Conservation (phyloP, 768 basidiomycete genomes). For the Terana coerulea region DNA sequence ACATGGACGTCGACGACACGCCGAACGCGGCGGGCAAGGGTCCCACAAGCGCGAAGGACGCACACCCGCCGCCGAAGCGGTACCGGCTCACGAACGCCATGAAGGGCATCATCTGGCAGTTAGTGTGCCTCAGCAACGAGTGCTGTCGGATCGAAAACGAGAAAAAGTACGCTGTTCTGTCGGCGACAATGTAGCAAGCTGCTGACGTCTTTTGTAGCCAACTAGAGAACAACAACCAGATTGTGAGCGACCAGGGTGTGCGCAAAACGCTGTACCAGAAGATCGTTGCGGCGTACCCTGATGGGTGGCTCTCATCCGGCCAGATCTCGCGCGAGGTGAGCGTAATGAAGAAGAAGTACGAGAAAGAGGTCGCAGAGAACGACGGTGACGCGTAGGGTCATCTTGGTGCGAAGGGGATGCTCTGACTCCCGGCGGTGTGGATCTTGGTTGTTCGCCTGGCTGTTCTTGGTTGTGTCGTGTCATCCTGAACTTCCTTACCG, state of each 20-base stretch:
- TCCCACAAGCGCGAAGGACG: conserved; percentile 20
- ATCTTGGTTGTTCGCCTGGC: background rate
- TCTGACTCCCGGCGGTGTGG: background rate
- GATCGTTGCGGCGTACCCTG: conserved; percentile 80
- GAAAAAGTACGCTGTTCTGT: conserved; percentile 40
- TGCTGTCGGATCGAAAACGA: conserved; percentile 68
- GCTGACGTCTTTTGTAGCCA: conserved; percentile 22
- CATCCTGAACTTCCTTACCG: background rate
- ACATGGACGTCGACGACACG: conserved; percentile 21
- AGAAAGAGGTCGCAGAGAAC: conserved; percentile 67
- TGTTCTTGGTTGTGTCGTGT: background rate
- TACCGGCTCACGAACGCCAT: conserved; percentile 78
- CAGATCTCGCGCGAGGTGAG: conserved; percentile 89
- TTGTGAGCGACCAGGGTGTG: conserved; percentile 77
- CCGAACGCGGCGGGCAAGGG: conserved; percentile 31
- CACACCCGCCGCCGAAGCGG: conserved; percentile 70
- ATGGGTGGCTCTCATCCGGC: conserved; percentile 82
- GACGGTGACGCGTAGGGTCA: conserved; percentile 28
- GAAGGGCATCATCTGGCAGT: conserved; percentile 76
- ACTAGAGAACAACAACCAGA: conserved; percentile 64
- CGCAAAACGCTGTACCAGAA: conserved; percentile 81
- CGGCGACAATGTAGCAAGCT: background rate
- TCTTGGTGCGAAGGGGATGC: too few species aligned
- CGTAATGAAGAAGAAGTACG: conserved; percentile 78
- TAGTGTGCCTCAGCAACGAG: conserved; percentile 80